phyloP scores from a whole-genome alignment of 1,284 basidiomycete species.

The Prillingera fragicola region DNA sequence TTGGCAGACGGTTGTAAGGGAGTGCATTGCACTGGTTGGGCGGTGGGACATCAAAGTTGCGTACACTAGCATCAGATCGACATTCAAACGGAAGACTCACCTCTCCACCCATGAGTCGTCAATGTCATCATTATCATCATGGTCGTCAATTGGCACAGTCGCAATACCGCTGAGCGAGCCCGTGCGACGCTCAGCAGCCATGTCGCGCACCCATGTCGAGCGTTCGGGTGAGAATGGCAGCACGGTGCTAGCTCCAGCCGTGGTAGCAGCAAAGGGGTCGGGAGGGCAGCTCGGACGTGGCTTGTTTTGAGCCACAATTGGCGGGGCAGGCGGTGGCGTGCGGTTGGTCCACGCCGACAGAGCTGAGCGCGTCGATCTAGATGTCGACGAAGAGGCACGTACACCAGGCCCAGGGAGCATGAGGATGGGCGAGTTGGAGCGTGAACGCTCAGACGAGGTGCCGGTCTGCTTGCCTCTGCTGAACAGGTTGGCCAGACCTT shows the following conservation, averaged over 20 bases:
- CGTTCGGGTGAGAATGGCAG: too few species aligned
- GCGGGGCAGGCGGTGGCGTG: slow-evolving; percentile 2
- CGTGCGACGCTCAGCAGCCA: slow-evolving; percentile 14
- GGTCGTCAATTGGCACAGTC: slow-evolving; percentile 3
- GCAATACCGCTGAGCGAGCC: not conserved
- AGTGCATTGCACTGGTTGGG: not conserved
- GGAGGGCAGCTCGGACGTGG: slow-evolving; percentile 34
- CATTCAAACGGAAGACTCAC: not conserved
- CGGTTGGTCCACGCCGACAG: slow-evolving; percentile 11
- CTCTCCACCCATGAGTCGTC: slow-evolving; percentile 8
- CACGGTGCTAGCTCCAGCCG: too few species aligned
- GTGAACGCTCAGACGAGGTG: not conserved
- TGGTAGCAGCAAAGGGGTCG: slow-evolving; percentile 41
- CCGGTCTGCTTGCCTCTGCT: slow-evolving; percentile 24
- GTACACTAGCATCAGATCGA: not conserved
- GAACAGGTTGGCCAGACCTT: slow-evolving; percentile 33
- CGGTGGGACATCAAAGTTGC: not conserved
- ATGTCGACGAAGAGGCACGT: not conserved
- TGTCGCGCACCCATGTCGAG: too few species aligned
- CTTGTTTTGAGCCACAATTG: slow-evolving; percentile 9
- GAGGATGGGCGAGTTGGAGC: not conserved
- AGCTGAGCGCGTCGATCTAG: not conserved
- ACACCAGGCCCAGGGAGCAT: not conserved
- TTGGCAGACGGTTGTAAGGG: slow-evolving; percentile 9
- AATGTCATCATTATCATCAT: slow-evolving; percentile 3